A percentile compares a stretch with the other conserved stretches of the same genome.
Evolutionary conservation across 257 asterid species (phyloP).

Genomic region (Pogostemon cablin): DNA sequence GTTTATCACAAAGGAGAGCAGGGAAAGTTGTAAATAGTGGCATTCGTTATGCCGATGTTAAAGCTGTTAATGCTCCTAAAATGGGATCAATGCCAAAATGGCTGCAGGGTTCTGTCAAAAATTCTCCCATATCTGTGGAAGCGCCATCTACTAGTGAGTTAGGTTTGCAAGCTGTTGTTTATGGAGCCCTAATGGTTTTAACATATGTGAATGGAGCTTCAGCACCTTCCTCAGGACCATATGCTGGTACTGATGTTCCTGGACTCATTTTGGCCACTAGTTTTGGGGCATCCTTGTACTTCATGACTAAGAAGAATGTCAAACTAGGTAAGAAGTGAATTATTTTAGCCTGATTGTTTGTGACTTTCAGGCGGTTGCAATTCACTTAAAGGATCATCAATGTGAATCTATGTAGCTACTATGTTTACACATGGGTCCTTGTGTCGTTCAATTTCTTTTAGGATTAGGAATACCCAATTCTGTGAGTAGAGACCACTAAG

Average conservation of each 20-base stretch:
- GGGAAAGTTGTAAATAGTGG: constrained; percentile 81
- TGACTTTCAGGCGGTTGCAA: neutral
- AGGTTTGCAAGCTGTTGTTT: constrained; percentile 96
- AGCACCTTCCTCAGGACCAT: constrained; percentile 50
- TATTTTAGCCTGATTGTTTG: neutral
- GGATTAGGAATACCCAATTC: neutral
- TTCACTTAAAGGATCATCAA: neutral
- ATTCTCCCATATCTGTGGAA: constrained; percentile 64
- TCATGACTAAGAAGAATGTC: constrained; percentile 93
- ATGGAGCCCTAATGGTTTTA: constrained; percentile 91
- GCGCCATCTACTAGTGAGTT: constrained; percentile 78
- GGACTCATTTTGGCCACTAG: constrained; percentile 91
- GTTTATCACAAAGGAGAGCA: constrained; percentile 82
- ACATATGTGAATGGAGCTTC: constrained; percentile 89
- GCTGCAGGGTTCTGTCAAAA: constrained; percentile 67
- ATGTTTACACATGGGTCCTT: neutral
- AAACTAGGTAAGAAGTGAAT: constrained; percentile 66
- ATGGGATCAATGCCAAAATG: constrained; percentile 81
- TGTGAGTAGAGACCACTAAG: neutral
- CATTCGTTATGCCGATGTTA: constrained; percentile 92
- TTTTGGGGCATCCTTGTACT: constrained; percentile 93
- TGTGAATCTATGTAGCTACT: neutral
- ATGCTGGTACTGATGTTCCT: constrained; percentile 86
- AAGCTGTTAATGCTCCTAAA: constrained; percentile 61
- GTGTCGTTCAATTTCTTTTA: neutral